Evolutionary conservation across 352 stramenopile species (phyloP).

Genomic region (Globisporangium takayamanum): DNA sequence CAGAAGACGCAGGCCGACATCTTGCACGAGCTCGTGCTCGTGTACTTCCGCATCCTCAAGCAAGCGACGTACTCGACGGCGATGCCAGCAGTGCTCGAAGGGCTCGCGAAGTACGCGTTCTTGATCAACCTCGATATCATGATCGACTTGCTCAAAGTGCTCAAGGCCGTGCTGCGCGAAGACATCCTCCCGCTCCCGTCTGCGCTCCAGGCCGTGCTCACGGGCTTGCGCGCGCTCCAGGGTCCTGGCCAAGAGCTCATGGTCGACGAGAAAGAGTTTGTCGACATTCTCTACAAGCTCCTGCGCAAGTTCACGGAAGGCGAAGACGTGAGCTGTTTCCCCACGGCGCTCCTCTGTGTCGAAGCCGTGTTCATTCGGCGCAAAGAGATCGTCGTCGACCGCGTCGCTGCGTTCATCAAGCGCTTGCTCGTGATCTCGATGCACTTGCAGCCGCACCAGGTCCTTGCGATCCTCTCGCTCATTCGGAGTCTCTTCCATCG

Average conservation of each 20-base stretch:
- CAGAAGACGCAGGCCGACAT: constrained; percentile 94
- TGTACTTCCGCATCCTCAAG: constrained; percentile 97
- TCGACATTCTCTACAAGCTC: constrained; percentile 92
- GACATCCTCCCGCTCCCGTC: constrained; percentile 58
- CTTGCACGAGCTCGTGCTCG: constrained; percentile 92
- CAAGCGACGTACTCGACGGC: constrained; percentile 83
- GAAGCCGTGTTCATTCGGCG: constrained; percentile 91
- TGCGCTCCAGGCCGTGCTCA: constrained; percentile 86
- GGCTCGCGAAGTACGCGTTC: constrained; percentile 94
- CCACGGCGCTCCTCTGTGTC: constrained; percentile 86
- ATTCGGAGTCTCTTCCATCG: constrained; percentile 86
- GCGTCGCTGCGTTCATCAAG: constrained; percentile 94
- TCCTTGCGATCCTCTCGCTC: constrained; percentile 83
- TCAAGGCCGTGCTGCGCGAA: constrained; percentile 90
- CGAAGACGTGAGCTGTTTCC: constrained; percentile 55
- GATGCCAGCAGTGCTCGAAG: constrained; percentile 89
- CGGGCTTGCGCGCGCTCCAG: constrained; percentile 90
- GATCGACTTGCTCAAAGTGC: constrained; percentile 93
- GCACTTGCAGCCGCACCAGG: constrained; percentile 76
- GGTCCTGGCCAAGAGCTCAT: constrained; percentile 93
- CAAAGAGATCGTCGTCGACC: constrained; percentile 92
- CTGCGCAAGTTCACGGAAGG: constrained; percentile 66
- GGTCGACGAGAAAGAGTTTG: constrained; percentile 96
- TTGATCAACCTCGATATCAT: constrained; percentile 98
- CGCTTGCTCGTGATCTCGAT: constrained; percentile 87